Evolutionary conservation across 345 rosid species (phyloP).

Genomic region (Gossypium australe): DNA sequence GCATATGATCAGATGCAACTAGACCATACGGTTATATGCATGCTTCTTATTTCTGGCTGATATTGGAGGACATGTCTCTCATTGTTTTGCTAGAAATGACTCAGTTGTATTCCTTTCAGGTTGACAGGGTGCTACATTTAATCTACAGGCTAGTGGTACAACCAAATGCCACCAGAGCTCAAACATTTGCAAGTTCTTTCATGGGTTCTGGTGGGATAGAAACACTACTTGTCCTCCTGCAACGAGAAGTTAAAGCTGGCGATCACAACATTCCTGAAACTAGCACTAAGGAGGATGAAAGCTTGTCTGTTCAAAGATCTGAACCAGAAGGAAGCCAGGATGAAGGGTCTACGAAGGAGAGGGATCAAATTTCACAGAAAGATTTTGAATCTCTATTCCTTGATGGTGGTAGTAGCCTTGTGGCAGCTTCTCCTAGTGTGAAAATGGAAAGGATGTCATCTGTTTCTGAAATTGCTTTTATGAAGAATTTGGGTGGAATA

Average conservation of each 20-base stretch:
- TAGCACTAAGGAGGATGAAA: slow-evolving; percentile 27
- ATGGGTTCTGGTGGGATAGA: slow-evolving; percentile 86
- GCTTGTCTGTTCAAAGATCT: slow-evolving; percentile 34
- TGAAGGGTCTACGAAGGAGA: slow-evolving; percentile 33
- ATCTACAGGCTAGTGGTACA: slow-evolving; percentile 85
- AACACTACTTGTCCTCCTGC: slow-evolving; percentile 92
- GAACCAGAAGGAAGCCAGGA: slow-evolving; percentile 39
- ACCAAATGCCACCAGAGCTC: slow-evolving; percentile 82
- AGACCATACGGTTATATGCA: neutral
- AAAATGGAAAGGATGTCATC: slow-evolving; percentile 54
- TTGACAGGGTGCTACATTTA: slow-evolving; percentile 84
- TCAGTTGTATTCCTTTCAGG: slow-evolving; percentile 38
- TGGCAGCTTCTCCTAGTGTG: slow-evolving; percentile 31
- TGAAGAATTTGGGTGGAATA: slow-evolving; percentile 82
- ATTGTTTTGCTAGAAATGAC: slow-evolving; percentile 12
- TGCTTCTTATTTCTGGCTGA: slow-evolving; percentile 4
- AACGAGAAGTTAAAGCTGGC: slow-evolving; percentile 86
- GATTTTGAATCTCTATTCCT: slow-evolving; percentile 14
- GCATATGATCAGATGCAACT: neutral
- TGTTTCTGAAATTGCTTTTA: slow-evolving; percentile 48
- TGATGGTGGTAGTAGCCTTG: slow-evolving; percentile 26
- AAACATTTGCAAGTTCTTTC: slow-evolving; percentile 69
- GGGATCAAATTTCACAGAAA: slow-evolving; percentile 29
- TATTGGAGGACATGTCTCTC: slow-evolving; percentile 4
- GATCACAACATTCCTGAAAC: slow-evolving; percentile 40